Evolutionary conservation across 176 grass and related monocot genomes (phyloP).

Genomic region (Carex littledalei): DNA sequence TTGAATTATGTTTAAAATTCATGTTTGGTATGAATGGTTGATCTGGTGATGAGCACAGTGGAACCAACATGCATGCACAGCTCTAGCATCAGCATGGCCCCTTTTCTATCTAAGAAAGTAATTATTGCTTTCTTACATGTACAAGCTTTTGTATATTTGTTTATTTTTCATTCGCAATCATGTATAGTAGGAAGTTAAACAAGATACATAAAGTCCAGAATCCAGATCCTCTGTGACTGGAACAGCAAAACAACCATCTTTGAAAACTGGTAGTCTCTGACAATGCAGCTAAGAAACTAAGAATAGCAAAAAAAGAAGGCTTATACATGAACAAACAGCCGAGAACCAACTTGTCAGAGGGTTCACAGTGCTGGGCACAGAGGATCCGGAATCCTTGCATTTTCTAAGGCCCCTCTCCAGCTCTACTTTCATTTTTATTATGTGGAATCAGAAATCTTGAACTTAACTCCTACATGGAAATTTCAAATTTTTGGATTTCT

Average conservation of each 20-base stretch:
- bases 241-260: neutral
- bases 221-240: neutral
- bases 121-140: neutral
- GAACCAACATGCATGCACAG: neutral
- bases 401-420: neutral
- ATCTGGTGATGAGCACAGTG: neutral
- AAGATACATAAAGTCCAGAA: neutral
- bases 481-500: neutral
- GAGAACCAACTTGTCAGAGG: neutral
- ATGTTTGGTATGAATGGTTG: neutral
- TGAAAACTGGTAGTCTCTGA: neutral
- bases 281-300: neutral
- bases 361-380: neutral
- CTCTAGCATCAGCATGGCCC: neutral
- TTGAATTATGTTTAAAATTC: neutral
- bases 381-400: neutral
- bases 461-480: neutral
- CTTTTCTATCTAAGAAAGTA: neutral
- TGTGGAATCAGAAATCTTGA: neutral
- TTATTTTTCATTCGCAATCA: neutral
- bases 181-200: neutral
- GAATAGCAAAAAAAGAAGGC: neutral
- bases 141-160: neutral
- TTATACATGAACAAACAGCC: neutral
- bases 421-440: neutral